phyloP scores from a whole-genome alignment of 306 rosid genomes.

The Bauhinia variegata region DNA sequence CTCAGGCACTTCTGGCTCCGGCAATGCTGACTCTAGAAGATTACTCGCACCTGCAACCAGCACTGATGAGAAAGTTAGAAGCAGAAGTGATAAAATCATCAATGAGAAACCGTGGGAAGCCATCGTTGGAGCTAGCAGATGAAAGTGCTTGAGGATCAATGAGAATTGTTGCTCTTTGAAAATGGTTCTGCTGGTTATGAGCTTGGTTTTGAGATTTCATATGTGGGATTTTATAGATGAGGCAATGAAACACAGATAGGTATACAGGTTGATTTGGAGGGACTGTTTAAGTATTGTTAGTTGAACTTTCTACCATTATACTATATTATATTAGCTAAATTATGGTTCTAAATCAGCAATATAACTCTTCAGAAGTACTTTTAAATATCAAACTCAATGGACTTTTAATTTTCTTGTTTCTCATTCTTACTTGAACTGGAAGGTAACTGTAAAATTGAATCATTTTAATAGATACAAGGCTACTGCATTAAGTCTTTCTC shows the following conservation, averaged over 20 bases:
- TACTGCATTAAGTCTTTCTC: too few species aligned
- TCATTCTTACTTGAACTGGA: too few species aligned
- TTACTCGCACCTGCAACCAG: conserved; percentile 32
- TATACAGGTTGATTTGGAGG: too few species aligned
- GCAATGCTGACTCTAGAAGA: conserved; percentile 33
- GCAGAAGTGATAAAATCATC: conserved; percentile 36
- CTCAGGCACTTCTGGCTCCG: conserved; percentile 14
- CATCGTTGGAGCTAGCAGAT: conserved; percentile 39
- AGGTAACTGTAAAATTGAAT: too few species aligned
- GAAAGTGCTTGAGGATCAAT: background rate
- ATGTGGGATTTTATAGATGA: conserved; percentile 43
- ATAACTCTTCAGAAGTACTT: too few species aligned
- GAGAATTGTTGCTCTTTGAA: background rate
- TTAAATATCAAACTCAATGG: too few species aligned
- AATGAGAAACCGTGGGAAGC: conserved; percentile 31
- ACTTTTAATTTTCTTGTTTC: too few species aligned
- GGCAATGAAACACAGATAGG: background rate
- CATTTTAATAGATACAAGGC: too few species aligned
- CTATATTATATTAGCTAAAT: too few species aligned
- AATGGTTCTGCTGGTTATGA: background rate
- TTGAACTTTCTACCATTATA: too few species aligned
- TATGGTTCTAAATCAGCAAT: too few species aligned
- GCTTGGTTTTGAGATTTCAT: background rate
- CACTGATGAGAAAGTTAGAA: conserved; percentile 37
- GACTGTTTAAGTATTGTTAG: too few species aligned